phyloP scores from a whole-genome alignment of 495 filamentous ascomycete genomes.

The Penicillium ucsense region DNA sequence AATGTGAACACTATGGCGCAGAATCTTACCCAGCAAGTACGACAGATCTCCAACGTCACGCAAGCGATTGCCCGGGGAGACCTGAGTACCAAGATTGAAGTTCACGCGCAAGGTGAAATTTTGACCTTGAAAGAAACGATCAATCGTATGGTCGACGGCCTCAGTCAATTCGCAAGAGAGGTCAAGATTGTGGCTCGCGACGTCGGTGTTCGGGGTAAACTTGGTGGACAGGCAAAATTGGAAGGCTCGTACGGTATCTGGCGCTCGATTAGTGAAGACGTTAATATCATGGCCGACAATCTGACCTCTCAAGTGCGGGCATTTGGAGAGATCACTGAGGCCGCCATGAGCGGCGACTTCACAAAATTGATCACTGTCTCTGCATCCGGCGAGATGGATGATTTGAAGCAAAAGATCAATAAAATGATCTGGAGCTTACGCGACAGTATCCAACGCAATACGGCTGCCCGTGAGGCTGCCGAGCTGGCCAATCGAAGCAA shows the following conservation, averaged over 20 bases:
- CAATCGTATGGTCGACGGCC: constrained; percentile 89
- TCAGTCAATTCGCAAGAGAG: constrained; percentile 85
- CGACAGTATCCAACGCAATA: constrained; percentile 39
- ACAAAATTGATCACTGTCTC: constrained; percentile 84
- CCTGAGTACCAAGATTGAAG: constrained; percentile 79
- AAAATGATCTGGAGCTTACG: constrained; percentile 85
- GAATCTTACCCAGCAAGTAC: constrained; percentile 86
- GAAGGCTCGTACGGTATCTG: constrained; percentile 90
- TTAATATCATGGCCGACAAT: constrained; percentile 74
- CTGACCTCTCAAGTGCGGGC: constrained; percentile 84
- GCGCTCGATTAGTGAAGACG: constrained; percentile 85
- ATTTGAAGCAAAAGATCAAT: constrained; percentile 90
- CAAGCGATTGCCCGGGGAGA: constrained; percentile 85
- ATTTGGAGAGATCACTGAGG: constrained; percentile 86
- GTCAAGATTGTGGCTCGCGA: constrained; percentile 90
- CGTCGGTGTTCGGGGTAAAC: constrained; percentile 82
- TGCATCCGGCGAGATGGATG: constrained; percentile 92
- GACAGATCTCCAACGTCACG: constrained; percentile 88
- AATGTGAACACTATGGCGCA: constrained; percentile 95
- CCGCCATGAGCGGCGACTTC: constrained; percentile 81
- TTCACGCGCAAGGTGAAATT: constrained; percentile 86
- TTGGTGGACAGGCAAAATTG: constrained; percentile 84
- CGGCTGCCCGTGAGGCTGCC: constrained; percentile 38
- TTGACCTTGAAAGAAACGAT: constrained; percentile 83
- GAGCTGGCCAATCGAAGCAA: constrained; percentile 53